Evolutionary conservation across 805 yeast species (phyloP), one percentile per base, ranked within the genome.

Genomic region (Wickerhamomyces queroliae): DNA sequence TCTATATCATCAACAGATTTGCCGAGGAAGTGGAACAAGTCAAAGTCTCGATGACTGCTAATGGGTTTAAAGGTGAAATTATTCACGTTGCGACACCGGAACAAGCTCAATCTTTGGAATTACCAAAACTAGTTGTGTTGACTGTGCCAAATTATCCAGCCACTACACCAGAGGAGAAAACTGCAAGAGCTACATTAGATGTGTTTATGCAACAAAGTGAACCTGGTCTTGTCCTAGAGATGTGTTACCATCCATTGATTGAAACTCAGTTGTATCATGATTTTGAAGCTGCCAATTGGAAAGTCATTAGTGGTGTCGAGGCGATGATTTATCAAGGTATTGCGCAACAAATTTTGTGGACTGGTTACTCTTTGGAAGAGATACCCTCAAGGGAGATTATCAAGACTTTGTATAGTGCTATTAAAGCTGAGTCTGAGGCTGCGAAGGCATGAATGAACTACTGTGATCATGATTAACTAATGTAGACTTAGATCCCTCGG

Each of bases 291-390:
- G 18, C 42, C 5, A 30, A 42, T 7, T 52, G 57, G 57, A 45
- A 45, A 22, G 57, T 52, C 30, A 46, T 52, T 29, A 43, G 44
- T 15, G 57, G 57, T 30, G 52, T 50, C 13, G 57, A 52, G 37
- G 54, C 57, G 8, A 52, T 52, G 57, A 52, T 52, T 10, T 48
- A 52, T 36, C 55, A 50, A 21, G 55, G 55, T 18, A 39, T 52
- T 23, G 57, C 54, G 8, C 57, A 52, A 28, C 55, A 52, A 21
- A 44, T 46, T 1, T 31, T 52, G 9, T 52, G 55, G 57, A 52
- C 55, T 10, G 55, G 55, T 4, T 37, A 37, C n/a, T 39, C 45
- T 12, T 31, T 49, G 13, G 44, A 44, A 0, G 19, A 49, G n/a
- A 27, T 52, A 7, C 57, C 57, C 13, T 42, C 41, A 11, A 42